Percentiles rank a stretch among this genome's conserved stretches.
These are phyloP conservation scores for Lachnellula cervina DNA, from an alignment of 2,329 filamentous ascomycete genomes.

Conservation along the genomic window DNA sequence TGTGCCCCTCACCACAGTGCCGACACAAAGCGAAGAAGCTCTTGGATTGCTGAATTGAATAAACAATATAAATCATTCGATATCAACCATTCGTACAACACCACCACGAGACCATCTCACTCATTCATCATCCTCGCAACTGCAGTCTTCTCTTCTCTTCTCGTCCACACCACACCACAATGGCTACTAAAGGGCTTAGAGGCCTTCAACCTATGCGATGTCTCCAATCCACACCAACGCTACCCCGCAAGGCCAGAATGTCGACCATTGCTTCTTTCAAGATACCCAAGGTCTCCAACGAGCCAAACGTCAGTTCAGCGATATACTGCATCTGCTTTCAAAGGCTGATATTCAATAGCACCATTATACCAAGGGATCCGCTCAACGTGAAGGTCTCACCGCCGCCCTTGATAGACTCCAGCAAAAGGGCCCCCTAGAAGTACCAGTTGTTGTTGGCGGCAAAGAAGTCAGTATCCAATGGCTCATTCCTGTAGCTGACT, in stretches of 20 bases:
- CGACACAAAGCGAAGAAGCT: conserved; percentile 1
- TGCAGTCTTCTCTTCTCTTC: background rate
- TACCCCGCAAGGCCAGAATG: conserved; percentile 26
- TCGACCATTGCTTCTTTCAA: conserved; percentile 70
- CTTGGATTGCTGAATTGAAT: background rate
- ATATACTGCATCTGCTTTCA: background rate
- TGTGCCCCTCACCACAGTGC: background rate
- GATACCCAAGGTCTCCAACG: conserved; percentile 80
- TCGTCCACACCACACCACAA: conserved; percentile 3
- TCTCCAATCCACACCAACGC: conserved; percentile 13
- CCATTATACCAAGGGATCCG: conserved; percentile 80
- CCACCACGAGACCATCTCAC: background rate
- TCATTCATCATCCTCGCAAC: background rate
- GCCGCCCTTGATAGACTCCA: conserved; percentile 68
- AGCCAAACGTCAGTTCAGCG: conserved; percentile 77
- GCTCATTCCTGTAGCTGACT: background rate
- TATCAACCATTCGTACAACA: background rate
- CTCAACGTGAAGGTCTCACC: conserved; percentile 70
- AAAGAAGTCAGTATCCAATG: conserved; percentile 60
- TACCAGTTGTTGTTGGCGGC: conserved; percentile 80
- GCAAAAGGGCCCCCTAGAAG: conserved; percentile 64
- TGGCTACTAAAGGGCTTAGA: conserved; percentile 24
- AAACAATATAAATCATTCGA: background rate
- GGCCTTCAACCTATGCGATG: conserved; percentile 19
- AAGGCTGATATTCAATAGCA: conserved; percentile 50